These are phyloP conservation scores for Vaccinium vitisidaea DNA, from an alignment of 148 eudicot species.

Conservation along the genomic window DNA sequence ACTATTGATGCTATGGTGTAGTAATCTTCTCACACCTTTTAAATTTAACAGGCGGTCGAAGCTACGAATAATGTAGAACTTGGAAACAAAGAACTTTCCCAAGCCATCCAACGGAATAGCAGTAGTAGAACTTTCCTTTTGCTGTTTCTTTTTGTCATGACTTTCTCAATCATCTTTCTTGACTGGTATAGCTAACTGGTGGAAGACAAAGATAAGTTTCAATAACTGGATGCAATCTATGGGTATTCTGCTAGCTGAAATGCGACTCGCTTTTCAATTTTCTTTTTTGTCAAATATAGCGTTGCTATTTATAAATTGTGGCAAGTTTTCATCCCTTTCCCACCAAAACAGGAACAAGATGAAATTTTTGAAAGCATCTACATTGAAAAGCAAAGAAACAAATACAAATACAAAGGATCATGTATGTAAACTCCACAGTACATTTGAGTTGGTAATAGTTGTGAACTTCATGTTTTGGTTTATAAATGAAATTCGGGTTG, in stretches of 20 bases:
- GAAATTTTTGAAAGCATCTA: background rate
- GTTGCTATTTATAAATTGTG: background rate
- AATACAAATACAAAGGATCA: background rate
- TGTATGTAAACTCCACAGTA: background rate
- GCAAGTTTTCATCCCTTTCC: background rate
- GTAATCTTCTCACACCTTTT: background rate
- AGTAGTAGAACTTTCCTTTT: slow-evolving; percentile 90
- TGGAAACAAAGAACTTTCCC: slow-evolving; percentile 82
- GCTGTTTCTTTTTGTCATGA: slow-evolving; percentile 75
- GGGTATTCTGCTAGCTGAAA: background rate
- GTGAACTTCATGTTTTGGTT: background rate
- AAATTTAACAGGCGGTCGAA: slow-evolving; percentile 71
- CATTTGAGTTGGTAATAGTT: background rate
- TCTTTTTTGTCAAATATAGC: background rate
- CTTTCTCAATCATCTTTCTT: slow-evolving; percentile 76
- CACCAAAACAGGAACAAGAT: background rate
- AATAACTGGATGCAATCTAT: background rate
- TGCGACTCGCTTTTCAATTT: background rate
- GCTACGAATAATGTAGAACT: slow-evolving; percentile 86
- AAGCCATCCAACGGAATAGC: slow-evolving; percentile 86
- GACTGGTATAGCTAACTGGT: slow-evolving; percentile 78
- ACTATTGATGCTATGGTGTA: background rate
- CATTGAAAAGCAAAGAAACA: background rate
- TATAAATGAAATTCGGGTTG: background rate
- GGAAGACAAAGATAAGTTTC: slow-evolving; percentile 1